A percentile compares a stretch with the other conserved stretches of the same genome.
phyloP scores from a whole-genome alignment of 805 yeast species.

The Saturnispora silvae region DNA sequence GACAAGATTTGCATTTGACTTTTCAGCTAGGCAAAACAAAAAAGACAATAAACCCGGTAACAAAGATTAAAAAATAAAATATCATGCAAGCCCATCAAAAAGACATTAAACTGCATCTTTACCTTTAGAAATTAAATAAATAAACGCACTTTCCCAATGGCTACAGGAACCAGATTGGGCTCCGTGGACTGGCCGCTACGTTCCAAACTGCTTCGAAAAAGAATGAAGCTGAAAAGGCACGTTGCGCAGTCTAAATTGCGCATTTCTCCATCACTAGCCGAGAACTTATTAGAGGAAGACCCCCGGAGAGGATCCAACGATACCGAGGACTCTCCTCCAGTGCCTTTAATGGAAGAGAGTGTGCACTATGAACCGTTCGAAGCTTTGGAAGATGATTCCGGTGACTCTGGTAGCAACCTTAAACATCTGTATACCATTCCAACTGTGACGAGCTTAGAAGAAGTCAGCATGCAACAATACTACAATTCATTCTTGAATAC shows the following conservation, averaged over 20 bases:
- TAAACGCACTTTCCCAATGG: too few relatives aligned
- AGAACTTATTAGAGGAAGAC: conserved; percentile 7
- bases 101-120: background rate
- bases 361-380: background rate
- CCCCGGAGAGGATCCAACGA: background rate
- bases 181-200: too few relatives aligned
- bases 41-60: too few relatives aligned
- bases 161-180: too few relatives aligned
- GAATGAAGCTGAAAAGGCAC: conserved; percentile 7
- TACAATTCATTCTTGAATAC: conserved; percentile 20
- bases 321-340: background rate
- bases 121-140: background rate
- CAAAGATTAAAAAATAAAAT: too few relatives aligned
- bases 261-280: conserved; percentile 2
- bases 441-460: conserved; percentile 9
- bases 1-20: too few relatives aligned
- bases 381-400: too few relatives aligned
- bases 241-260: conserved; percentile 2
- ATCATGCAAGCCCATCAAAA: too few relatives aligned
- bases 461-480: conserved; percentile 15
- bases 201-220: background rate
- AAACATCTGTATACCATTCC: conserved; percentile 8
- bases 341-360: conserved; percentile 1
- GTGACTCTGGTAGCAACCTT: too few relatives aligned
- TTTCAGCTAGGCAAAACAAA: too few relatives aligned